Percentiles rank a stretch among this genome's conserved stretches.
phyloP scores from a whole-genome alignment of 495 filamentous ascomycete species.

The Neurospora sp. region DNA sequence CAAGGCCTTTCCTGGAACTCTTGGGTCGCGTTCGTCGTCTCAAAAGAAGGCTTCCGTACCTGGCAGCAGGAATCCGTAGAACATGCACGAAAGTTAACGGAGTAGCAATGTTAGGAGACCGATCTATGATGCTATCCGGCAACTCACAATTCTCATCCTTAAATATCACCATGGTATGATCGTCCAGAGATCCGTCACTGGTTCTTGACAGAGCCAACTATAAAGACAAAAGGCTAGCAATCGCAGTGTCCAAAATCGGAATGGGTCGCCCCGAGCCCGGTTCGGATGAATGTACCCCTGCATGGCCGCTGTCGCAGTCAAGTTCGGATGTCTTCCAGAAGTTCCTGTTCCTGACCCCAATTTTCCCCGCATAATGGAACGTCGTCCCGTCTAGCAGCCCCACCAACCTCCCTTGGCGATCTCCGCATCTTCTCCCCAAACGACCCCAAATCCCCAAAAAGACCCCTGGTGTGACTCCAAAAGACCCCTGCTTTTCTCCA shows the following conservation, averaged over 20 bases:
- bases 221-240: background rate
- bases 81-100: background rate
- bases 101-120: background rate
- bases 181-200: background rate
- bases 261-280: background rate
- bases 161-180: background rate
- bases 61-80: background rate
- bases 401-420: background rate
- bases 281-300: background rate
- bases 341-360: background rate
- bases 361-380: background rate
- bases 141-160: background rate
- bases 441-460: background rate
- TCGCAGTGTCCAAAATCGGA: background rate
- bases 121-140: background rate
- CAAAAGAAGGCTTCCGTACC: background rate
- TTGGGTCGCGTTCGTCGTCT: background rate
- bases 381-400: background rate
- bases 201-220: background rate
- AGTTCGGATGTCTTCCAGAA: background rate
- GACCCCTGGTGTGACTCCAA: background rate
- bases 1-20: background rate
- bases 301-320: background rate
- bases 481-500: background rate
- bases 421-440: background rate